Evolutionary conservation across 768 basidiomycete genomes (phyloP).

Genomic region (Lactifluus piperatus): DNA sequence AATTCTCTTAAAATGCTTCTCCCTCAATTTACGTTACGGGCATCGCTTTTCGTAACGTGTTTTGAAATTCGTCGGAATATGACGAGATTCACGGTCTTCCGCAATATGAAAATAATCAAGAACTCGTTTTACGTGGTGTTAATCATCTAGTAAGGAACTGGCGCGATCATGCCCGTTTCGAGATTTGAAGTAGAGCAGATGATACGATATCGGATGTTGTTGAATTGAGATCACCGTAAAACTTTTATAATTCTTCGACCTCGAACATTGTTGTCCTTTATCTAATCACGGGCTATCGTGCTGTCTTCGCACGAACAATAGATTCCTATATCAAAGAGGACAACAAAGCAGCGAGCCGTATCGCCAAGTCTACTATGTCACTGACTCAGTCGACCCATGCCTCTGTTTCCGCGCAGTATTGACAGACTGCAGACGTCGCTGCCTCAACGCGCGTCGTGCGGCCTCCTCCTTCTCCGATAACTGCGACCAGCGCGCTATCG

Average conservation of each 20-base stretch:
- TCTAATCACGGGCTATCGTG: not conserved
- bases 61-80: too few relatives aligned
- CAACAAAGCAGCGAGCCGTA: not conserved
- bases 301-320: not conserved
- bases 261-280: not conserved
- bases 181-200: not conserved
- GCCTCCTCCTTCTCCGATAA: conserved; percentile 18
- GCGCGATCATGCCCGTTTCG: not conserved
- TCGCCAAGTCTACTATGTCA: not conserved
- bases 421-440: conserved; percentile 7
- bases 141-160: not conserved
- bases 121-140: not conserved
- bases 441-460: conserved; percentile 14
- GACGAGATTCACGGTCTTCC: too few relatives aligned
- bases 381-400: not conserved
- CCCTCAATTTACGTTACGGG: too few relatives aligned
- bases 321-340: not conserved
- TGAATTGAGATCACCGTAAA: too few relatives aligned
- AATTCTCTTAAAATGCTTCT: too few relatives aligned
- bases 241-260: too few relatives aligned
- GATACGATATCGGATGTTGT: not conserved
- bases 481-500: conserved; percentile 4
- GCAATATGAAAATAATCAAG: too few relatives aligned
- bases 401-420: not conserved
- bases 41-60: too few relatives aligned